Base-by-base conservation (phyloP, 192 early-diverging fungal genomes). In the Mortierella hygrophila region DNA sequence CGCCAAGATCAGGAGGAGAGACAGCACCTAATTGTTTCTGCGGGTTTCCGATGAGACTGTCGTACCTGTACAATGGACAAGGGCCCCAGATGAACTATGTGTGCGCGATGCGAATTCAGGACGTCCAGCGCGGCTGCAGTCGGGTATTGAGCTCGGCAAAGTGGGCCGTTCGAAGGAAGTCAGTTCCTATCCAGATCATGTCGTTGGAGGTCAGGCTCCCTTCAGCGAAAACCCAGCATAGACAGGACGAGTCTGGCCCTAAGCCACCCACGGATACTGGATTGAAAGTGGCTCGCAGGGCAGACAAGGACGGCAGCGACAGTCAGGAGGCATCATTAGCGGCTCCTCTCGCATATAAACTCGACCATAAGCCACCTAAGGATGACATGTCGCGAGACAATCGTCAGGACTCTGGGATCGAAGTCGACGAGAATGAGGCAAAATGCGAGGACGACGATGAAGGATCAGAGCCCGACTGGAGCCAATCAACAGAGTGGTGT, bases 91-190 rank as follows among this genome's bases (percentile, higher is more conserved):
- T 70, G 11, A 65, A 41, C 20, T 75, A 47, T 41, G 74, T 81
- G 29, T 81, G 80, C 54, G 73, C 72, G 15, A 6, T 26, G 23
- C 80, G 80, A 44, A 52, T 75, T 4, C 68, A 55, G 13, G 80
- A 81, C 29, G 46, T 29, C 15, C 74, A 70, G 37, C 44, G 49
- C 16, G 80, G 80, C 3, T 81, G 80, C 40, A 75, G 80, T 70
- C 72, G 72, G 10, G 68, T 75, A 41, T 18, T 70, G 68, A 70
- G 68, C 26, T 63, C 74, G 0, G 80, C 44, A 26, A 75, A 57
- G 6, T 81, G 80, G 80, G 44, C 70, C 26, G 60, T 65, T 15
- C n/a, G 60, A 13, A 65, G 9, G 11, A 65, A 35, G 60, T 11
- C 60, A 26, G 23, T 26, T 18, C n/a, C n/a, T 65, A 32, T 23